Conservation (phyloP, 495 filamentous ascomycete species). For the Lentithecium fluviatile region DNA sequence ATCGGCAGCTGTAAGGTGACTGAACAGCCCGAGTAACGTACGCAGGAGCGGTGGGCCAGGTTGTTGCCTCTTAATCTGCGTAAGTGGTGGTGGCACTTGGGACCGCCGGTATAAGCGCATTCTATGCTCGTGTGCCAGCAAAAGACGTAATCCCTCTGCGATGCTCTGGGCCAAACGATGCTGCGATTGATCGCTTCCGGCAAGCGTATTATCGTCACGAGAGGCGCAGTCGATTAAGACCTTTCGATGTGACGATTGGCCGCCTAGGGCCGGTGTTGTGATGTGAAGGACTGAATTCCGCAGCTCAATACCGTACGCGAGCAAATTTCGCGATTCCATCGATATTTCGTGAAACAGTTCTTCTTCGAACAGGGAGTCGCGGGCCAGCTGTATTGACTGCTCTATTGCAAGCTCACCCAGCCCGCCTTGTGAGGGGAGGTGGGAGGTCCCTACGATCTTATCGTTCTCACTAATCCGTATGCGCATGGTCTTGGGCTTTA, state of each 20-base stretch:
- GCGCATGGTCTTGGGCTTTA: constrained; percentile 61
- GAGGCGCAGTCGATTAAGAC: constrained; percentile 68
- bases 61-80: constrained; percentile 41
- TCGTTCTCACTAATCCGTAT: constrained; percentile 55
- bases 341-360: constrained; percentile 92
- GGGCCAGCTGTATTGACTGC: constrained; percentile 71
- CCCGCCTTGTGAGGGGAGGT: constrained; percentile 43
- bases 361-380: constrained; percentile 85
- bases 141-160: constrained; percentile 60
- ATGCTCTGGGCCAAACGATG: constrained; percentile 54
- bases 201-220: constrained; percentile 45
- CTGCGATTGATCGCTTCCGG: constrained; percentile 22
- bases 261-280: constrained; percentile 1
- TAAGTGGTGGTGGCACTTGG: constrained; percentile 60
- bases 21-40: constrained; percentile 62
- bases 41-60: constrained; percentile 63
- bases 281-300: constrained; percentile 55
- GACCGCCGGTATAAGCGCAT: constrained; percentile 64
- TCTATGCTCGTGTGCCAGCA: constrained; percentile 70
- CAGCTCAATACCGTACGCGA: constrained; percentile 63
- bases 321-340: constrained; percentile 70
- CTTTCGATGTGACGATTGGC: constrained; percentile 43
- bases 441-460: constrained; percentile 55
- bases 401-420: constrained; percentile 50
- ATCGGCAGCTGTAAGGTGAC: constrained; percentile 54